A percentile compares a stretch with the other conserved stretches of the same genome.
These are phyloP conservation scores for Penicillium argentinense DNA, from an alignment of 495 filamentous ascomycete species.

Conservation along the genomic window DNA sequence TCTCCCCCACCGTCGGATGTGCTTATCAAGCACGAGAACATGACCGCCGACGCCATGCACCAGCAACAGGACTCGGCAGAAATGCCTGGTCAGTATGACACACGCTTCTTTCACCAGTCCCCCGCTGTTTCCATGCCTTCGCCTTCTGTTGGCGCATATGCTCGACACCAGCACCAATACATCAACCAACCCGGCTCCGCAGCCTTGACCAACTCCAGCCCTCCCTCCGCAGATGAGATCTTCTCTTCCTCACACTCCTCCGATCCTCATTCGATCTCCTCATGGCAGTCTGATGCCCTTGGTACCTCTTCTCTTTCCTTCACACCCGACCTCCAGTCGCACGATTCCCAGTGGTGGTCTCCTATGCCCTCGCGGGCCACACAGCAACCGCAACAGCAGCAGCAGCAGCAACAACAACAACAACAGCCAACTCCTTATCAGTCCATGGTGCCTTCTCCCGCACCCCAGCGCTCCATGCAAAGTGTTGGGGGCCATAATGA, in stretches of 20 bases:
- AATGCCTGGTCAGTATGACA: conserved; percentile 37
- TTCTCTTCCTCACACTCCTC: conserved; percentile 48
- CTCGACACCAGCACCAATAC: conserved; percentile 39
- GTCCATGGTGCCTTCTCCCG: conserved; percentile 32
- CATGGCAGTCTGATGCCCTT: conserved; percentile 48
- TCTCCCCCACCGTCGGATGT: conserved; percentile 48
- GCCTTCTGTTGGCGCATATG: conserved; percentile 27
- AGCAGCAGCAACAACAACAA: conserved; percentile 30
- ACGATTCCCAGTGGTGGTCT: conserved; percentile 48
- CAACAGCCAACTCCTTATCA: conserved; percentile 40
- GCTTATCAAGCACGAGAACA: conserved; percentile 42
- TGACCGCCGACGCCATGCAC: conserved; percentile 24
- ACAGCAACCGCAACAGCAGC: conserved; percentile 33
- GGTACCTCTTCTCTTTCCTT: conserved; percentile 37
- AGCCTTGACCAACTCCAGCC: conserved; percentile 37
- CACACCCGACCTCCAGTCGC: conserved; percentile 40
- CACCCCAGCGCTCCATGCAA: conserved; percentile 34
- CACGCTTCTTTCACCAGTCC: conserved; percentile 36
- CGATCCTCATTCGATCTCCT: conserved; percentile 43
- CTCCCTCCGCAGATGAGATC: conserved; percentile 43
- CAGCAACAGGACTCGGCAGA: conserved; percentile 32
- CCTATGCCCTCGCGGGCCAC: conserved; percentile 38
- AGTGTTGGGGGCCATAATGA: conserved; percentile 33
- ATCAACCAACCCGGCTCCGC: conserved; percentile 36
- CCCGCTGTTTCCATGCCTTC: conserved; percentile 43